Evolutionary conservation across 192 early-diverging fungal species (phyloP), one percentile per base, ranked within the genome.

Genomic region (Coemansia sp.): DNA sequence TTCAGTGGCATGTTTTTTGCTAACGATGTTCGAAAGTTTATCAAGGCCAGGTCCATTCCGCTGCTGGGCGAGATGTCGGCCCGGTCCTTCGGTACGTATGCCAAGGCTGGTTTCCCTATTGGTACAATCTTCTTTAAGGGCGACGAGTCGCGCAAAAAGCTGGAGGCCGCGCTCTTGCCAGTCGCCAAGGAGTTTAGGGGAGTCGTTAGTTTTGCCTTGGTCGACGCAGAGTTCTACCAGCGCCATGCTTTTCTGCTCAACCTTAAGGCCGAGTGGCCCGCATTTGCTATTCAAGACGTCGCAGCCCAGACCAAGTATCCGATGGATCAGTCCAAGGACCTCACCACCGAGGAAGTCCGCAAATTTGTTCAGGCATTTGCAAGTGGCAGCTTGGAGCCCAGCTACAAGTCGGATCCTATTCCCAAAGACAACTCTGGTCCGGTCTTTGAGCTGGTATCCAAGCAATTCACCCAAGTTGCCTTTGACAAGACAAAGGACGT

Each of bases 181-280:
- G 52, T 95, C 39, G 96, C 96, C 68, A 87, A 90, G 77, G 75
- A 91, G 72, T 89, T 80, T 84, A 91, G 91, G 82, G 93, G 92
- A 53, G 89, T 93, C 80, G 58, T 98, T 52, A 90, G 85, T 87
- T 89, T 98, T 83, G 94, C 93, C 61, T 89, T 93, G 80, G 91
- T 96, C 64, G 94, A 99, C 72, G 94, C 92, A 39, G 63, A 53
- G 69, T 89, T 92, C 66, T 98, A 89, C 83, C 89, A 88, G 62
- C 86, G 74, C 44, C 96, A 97, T 69, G 96, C 93, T 43, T 74
- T 80, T 57, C 89, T 89, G 82, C 84, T 98, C 55, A 90, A 89
- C 74, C 80, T 99, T 49, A 90, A 94, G 87, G 86, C 92, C 63
- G 46, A 81, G 70, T 99, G 93, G 93, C 97, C 97, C 47, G 93